Conservation (phyloP, 1,284 basidiomycete genomes). For the Sporisorium reilianum region DNA sequence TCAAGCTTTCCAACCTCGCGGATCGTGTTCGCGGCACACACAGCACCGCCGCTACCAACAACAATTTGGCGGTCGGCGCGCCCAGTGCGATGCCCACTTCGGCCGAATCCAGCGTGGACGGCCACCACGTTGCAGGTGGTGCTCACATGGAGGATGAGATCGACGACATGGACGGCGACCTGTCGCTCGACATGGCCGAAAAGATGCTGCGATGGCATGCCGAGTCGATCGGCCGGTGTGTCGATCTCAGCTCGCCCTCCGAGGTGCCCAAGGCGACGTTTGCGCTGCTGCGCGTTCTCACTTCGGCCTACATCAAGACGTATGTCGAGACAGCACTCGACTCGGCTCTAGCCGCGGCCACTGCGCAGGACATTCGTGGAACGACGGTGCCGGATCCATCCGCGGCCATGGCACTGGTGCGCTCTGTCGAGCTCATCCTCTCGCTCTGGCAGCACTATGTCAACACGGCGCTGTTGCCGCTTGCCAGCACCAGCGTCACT, state of each 20-base stretch:
- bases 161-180: slow-evolving; percentile 57
- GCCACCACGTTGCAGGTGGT: slow-evolving; percentile 10
- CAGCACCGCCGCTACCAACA: slow-evolving; percentile 8
- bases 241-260: slow-evolving; percentile 60
- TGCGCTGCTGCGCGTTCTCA: slow-evolving; percentile 84
- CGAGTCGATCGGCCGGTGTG: slow-evolving; percentile 67
- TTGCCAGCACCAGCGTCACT: slow-evolving; percentile 86
- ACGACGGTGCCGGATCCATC: slow-evolving; percentile 79
- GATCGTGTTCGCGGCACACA: slow-evolving; percentile 59
- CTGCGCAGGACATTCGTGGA: slow-evolving; percentile 74
- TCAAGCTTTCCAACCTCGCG: slow-evolving; percentile 62
- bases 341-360: slow-evolving; percentile 80
- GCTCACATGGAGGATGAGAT: slow-evolving; percentile 29
- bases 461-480: slow-evolving; percentile 87
- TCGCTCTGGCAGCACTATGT: slow-evolving; percentile 98
- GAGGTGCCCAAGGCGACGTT: slow-evolving; percentile 84
- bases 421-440: slow-evolving; percentile 86
- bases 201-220: slow-evolving; percentile 68
- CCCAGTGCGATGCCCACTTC: slow-evolving; percentile 8
- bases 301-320: slow-evolving; percentile 85
- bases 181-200: slow-evolving; percentile 62
- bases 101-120: slow-evolving; percentile 27
- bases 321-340: slow-evolving; percentile 93
- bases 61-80: slow-evolving; percentile 4
- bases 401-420: slow-evolving; percentile 73